Percentiles rank a stretch among this genome's conserved stretches.
These are phyloP conservation scores for Lodderomyces pseudojiufengensis DNA, from an alignment of 1,139 yeast genomes.

Conservation along the genomic window DNA sequence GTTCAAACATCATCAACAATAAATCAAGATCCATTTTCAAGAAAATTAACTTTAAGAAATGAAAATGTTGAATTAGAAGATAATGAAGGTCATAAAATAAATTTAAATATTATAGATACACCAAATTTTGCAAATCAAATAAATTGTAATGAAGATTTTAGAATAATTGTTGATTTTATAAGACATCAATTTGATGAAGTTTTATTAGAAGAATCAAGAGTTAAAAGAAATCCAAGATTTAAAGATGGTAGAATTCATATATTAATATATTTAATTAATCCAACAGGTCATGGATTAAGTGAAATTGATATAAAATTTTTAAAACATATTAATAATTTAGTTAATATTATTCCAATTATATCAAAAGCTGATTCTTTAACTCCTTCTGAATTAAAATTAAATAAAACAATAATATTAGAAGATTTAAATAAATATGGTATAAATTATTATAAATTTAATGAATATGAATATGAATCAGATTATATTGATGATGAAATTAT, in stretches of 20 bases:
- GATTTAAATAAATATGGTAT: slow-evolving; percentile 41
- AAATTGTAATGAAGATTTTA: slow-evolving; percentile 43
- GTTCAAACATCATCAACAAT: slow-evolving; percentile 42
- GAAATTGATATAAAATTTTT: slow-evolving; percentile 42
- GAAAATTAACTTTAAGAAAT: slow-evolving; percentile 43
- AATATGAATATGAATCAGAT: slow-evolving; percentile 46
- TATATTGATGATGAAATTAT: slow-evolving; percentile 48
- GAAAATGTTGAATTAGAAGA: slow-evolving; percentile 51
- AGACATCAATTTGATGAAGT: slow-evolving; percentile 50
- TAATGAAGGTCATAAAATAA: slow-evolving; percentile 49
- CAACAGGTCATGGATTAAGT: slow-evolving; percentile 46
- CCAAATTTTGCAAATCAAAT: slow-evolving; percentile 79
- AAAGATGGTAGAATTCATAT: slow-evolving; percentile 48
- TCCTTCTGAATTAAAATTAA: slow-evolving; percentile 31
- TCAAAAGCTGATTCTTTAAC: slow-evolving; percentile 44
- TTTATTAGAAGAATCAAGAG: slow-evolving; percentile 46
- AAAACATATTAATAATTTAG: slow-evolving; percentile 39
- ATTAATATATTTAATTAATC: slow-evolving; percentile 45
- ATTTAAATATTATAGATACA: slow-evolving; percentile 50
- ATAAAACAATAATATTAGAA: slow-evolving; percentile 39
- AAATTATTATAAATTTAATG: slow-evolving; percentile 45
- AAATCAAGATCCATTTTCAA: slow-evolving; percentile 40
- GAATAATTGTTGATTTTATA: slow-evolving; percentile 45
- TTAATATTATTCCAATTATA: slow-evolving; percentile 41
- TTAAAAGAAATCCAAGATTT: slow-evolving; percentile 46